A percentile compares a stretch with the other conserved stretches of the same genome.
Evolutionary conservation across 805 yeast species (phyloP).

Genomic region (Starmerella sp.): DNA sequence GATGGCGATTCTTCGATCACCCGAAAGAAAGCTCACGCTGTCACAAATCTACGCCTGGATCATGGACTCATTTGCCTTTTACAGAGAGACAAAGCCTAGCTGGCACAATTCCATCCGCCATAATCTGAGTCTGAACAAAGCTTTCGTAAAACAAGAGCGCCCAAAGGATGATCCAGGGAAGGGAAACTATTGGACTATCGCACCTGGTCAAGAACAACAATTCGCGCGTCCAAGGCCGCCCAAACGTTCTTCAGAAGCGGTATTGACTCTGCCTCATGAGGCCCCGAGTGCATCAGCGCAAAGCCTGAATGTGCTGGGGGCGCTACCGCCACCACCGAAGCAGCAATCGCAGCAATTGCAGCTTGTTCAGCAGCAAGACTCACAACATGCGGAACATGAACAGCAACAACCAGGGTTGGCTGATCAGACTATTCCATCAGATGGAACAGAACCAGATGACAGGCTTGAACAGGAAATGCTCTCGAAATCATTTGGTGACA

Average conservation of each 20-base stretch:
- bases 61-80: conserved; percentile 69
- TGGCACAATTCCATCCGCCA: conserved; percentile 98
- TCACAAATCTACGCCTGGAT: conserved; percentile 91
- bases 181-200: conserved; percentile 89
- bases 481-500: not conserved
- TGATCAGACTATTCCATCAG: conserved; percentile 10
- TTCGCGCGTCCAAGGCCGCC: conserved; percentile 44
- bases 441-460: conserved; percentile 17
- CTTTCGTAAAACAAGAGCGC: conserved; percentile 80
- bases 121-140: conserved; percentile 83
- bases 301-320: not conserved
- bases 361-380: not conserved
- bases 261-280: not conserved
- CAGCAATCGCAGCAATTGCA: not conserved
- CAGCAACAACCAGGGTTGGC: not conserved
- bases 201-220: conserved; percentile 68
- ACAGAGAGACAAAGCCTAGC: conserved; percentile 75
- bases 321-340: not conserved
- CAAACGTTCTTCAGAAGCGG: conserved; percentile 8
- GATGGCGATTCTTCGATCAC: conserved; percentile 80
- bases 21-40: conserved; percentile 55
- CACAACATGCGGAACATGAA: not conserved
- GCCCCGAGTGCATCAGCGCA: not conserved
- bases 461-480: conserved; percentile 3
- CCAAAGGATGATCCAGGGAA: conserved; percentile 48